Evolutionary conservation across 768 basidiomycete species (phyloP), one percentile per base, ranked within the genome.

Genomic region (Rhizopogon vinicolor): DNA sequence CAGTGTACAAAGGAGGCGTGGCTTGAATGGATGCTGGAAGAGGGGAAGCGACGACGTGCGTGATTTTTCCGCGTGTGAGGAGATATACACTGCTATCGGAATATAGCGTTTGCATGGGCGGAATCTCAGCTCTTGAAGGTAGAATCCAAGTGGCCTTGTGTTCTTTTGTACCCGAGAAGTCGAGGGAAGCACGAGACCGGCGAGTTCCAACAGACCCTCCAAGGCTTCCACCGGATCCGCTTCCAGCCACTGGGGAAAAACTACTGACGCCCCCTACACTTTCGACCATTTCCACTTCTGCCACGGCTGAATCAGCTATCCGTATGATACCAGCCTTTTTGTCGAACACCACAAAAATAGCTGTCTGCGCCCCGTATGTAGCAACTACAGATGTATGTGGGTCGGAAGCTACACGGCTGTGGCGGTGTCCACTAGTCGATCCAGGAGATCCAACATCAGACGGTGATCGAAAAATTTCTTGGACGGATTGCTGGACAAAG

Each of bases 241-340:
- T 67, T 42, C 62, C 57, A 55, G 55, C 51, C 42, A 51, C 53
- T 6, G 43, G 44, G 33, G 52, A 51, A 45, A 50, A 37, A 19
- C 54, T 42, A 52, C 40, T 42, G 10, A 37, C 9, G 43, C 42
- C 46, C 41, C 62, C 53, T 52, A 56, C 60, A 5, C 61, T 50
- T 12, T 80, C 79, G 57, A 76, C 79, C 53, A 91, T 70, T 41
- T 88, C 84, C 25, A 93, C 76, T 66, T 93, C 91, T 35, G 86
- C 82, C 7, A 91, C 91, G 22, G 87, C 85, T 31, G 91, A 83
- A 67, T 93, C 91, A 5, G 83, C 81, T 22, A 93, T 66, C 19
- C 91, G 86, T 60, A 93, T 91, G 70, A 89, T 74, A n/a, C 84
- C 82, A 2, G 90, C 90, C 64, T 89, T 93, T 73, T 93, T 93